phyloP scores from a whole-genome alignment of 1,284 basidiomycete species.

The Pseudozyma pruni region DNA sequence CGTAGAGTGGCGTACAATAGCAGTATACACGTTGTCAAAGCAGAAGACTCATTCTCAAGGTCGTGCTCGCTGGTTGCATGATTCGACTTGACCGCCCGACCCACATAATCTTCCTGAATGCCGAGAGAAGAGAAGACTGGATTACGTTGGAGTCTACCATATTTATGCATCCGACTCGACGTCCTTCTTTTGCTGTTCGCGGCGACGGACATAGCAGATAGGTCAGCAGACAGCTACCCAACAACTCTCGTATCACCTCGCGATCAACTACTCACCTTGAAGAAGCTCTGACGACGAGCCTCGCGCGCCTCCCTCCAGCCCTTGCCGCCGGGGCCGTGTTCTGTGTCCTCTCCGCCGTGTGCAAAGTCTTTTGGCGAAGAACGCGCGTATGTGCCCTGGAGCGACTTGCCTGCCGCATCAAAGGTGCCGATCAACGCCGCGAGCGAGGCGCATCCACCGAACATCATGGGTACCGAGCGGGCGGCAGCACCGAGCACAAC shows the following conservation, averaged over 20 bases:
- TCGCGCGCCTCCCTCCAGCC: slow-evolving; percentile 69
- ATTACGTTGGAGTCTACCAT: slow-evolving; percentile 1
- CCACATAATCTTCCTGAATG: neutral
- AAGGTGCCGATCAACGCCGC: slow-evolving; percentile 84
- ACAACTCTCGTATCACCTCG: neutral
- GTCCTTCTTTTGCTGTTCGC: slow-evolving; percentile 39
- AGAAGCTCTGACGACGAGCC: slow-evolving; percentile 70
- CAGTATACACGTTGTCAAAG: slow-evolving; percentile 12
- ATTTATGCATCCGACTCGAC: slow-evolving; percentile 51
- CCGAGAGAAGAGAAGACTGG: neutral
- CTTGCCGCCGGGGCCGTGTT: slow-evolving; percentile 64
- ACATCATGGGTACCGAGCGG: slow-evolving; percentile 84
- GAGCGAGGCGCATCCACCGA: slow-evolving; percentile 82
- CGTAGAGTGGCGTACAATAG: slow-evolving; percentile 16
- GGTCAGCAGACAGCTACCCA: neutral
- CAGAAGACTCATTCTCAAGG: too few relatives aligned
- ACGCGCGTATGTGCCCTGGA: slow-evolving; percentile 45
- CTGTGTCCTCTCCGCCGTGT: slow-evolving; percentile 37
- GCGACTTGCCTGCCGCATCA: slow-evolving; percentile 77
- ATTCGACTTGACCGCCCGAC: neutral
- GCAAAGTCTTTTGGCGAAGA: slow-evolving; percentile 38
- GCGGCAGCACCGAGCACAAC: slow-evolving; percentile 86
- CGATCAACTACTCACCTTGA: slow-evolving; percentile 68
- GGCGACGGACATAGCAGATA: neutral
- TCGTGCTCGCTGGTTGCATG: slow-evolving; percentile 1